Evolutionary conservation across 257 asterid species (phyloP).

Genomic region (Leonotis leonurus): DNA sequence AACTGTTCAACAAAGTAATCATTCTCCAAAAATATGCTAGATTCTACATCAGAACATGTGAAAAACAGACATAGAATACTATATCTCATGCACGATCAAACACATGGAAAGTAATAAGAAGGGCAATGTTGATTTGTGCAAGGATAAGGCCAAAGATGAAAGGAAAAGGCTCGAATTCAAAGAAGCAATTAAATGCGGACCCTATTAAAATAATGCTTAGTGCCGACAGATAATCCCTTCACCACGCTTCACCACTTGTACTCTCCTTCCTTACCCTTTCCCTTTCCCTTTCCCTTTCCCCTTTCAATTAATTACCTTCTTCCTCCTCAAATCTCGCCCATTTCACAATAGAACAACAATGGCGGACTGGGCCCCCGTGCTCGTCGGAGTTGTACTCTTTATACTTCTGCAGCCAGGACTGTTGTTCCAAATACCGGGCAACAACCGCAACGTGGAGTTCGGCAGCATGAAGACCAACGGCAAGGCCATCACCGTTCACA

Average conservation of each 20-base stretch:
- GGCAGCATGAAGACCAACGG: slow-evolving; percentile 87
- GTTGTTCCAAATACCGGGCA: slow-evolving; percentile 71
- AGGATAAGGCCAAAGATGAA: not conserved
- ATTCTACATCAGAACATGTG: too few species aligned
- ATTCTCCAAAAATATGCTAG: too few species aligned
- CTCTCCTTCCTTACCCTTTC: too few species aligned
- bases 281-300: too few species aligned
- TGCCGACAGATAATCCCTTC: slow-evolving; percentile 15
- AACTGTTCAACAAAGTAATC: too few species aligned
- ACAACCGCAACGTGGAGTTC: slow-evolving; percentile 54
- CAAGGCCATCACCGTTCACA: slow-evolving; percentile 74
- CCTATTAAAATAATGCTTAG: not conserved
- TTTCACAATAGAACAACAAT: slow-evolving; percentile 16
- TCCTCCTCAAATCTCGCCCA: not conserved
- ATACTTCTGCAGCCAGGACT: slow-evolving; percentile 75
- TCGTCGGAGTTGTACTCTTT: slow-evolving; percentile 77
- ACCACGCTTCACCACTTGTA: not conserved
- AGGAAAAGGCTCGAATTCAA: not conserved
- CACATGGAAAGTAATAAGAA: too few species aligned
- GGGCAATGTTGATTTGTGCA: not conserved
- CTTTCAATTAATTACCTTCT: too few species aligned
- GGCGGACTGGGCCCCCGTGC: slow-evolving; percentile 93
- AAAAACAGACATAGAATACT: too few species aligned
- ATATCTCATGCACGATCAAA: too few species aligned
- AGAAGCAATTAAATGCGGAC: not conserved